A percentile compares a stretch with the other conserved stretches of the same genome.
These are phyloP conservation scores for Jacaranda copaia DNA, from an alignment of 257 asterid species.

Conservation along the genomic window DNA sequence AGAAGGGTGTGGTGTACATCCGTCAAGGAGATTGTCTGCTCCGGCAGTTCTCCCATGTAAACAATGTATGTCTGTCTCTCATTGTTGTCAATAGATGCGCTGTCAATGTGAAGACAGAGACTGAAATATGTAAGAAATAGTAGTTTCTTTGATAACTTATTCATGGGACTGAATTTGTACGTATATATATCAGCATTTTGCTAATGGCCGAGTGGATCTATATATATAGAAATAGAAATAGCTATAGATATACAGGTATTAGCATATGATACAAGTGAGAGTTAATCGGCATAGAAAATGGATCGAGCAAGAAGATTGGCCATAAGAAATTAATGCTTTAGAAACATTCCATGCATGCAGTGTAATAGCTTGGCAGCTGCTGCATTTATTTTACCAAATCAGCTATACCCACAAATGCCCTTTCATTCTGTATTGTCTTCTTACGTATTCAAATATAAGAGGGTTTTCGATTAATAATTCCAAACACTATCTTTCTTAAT, in stretches of 20 bases:
- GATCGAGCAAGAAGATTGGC: constrained; percentile 42
- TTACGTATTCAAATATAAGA: too few relatives aligned
- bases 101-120: constrained; percentile 35
- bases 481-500: too few relatives aligned
- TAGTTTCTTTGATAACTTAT: constrained; percentile 31
- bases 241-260: background rate
- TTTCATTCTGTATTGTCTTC: too few relatives aligned
- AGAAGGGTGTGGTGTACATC: constrained; percentile 62
- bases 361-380: background rate
- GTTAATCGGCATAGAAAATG: constrained; percentile 36
- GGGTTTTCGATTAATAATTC: too few relatives aligned
- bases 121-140: constrained; percentile 33
- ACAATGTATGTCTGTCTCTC: constrained; percentile 67
- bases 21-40: constrained; percentile 32
- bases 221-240: background rate
- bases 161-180: constrained; percentile 34
- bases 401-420: too few relatives aligned
- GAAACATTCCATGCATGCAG: background rate
- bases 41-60: constrained; percentile 82
- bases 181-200: background rate
- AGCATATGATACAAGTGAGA: constrained; percentile 1
- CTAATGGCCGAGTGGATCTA: too few relatives aligned
- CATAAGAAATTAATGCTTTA: constrained; percentile 31
- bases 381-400: background rate
- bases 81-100: background rate